These are phyloP conservation scores for Mycena chlorophos DNA, from an alignment of 768 basidiomycete genomes.

Conservation along the genomic window DNA sequence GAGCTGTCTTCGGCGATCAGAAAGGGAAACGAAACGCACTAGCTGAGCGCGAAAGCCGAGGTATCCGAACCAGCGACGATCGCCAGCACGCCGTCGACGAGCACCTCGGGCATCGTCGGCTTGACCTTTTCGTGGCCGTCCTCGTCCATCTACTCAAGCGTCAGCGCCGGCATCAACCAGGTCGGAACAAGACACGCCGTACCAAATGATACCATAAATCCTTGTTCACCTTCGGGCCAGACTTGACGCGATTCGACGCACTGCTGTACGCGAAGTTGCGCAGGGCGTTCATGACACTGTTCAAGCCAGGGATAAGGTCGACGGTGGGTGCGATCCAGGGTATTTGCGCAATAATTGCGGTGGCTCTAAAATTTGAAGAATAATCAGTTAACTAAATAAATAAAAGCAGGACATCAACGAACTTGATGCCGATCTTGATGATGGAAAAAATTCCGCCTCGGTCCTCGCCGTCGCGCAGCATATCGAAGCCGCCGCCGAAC, in stretches of 20 bases:
- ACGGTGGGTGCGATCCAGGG: conserved; percentile 4
- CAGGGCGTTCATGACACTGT: neutral
- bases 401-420: conserved; percentile 20
- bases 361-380: neutral
- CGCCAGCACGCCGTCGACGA: conserved; percentile 37
- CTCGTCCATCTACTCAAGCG: conserved; percentile 36
- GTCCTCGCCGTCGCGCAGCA: conserved; percentile 42
- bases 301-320: neutral
- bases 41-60: conserved; percentile 31
- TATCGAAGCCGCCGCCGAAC: conserved; percentile 27
- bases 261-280: neutral
- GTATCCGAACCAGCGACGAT: conserved; percentile 46
- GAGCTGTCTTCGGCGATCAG: too few relatives aligned
- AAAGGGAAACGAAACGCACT: too few relatives aligned
- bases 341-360: conserved; percentile 39
- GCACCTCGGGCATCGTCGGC: conserved; percentile 34
- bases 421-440: conserved; percentile 46
- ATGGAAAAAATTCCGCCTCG: conserved; percentile 45
- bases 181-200: conserved; percentile 4
- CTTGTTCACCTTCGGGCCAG: conserved; percentile 36
- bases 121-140: conserved; percentile 34
- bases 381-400: neutral
- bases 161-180: neutral
- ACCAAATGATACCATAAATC: conserved; percentile 46
- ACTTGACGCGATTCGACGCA: conserved; percentile 4